These are phyloP conservation scores for Ricinus communis DNA, from an alignment of 345 rosid species.

Conservation along the genomic window DNA sequence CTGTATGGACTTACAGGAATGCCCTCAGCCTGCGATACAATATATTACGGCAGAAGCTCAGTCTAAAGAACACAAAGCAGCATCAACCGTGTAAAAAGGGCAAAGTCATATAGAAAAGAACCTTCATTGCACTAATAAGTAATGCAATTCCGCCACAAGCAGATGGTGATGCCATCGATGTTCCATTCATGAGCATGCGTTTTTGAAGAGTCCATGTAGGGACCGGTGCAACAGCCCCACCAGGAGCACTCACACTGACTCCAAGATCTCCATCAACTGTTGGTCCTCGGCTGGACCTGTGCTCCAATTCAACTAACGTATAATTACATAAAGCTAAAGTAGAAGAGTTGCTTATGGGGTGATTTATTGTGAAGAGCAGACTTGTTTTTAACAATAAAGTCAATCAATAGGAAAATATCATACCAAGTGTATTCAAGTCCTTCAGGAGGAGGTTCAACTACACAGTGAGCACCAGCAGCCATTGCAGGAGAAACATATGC, in stretches of 20 bases:
- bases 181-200: constrained; percentile 99
- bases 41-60: constrained; percentile 23
- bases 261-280: constrained; percentile 98
- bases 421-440: constrained; percentile 98
- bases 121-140: constrained; percentile 97
- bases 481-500: constrained; percentile 97
- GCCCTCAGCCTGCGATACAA: constrained; percentile 62
- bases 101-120: constrained; percentile 22
- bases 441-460: constrained; percentile 89
- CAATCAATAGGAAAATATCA: constrained; percentile 19
- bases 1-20: constrained; percentile 80
- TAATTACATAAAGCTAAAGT: constrained; percentile 21
- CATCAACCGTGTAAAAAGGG: constrained; percentile 12
- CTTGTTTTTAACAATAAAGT: constrained; percentile 10
- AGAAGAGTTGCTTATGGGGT: constrained; percentile 1
- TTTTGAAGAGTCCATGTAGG: constrained; percentile 99
- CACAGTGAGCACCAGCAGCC: constrained; percentile 95
- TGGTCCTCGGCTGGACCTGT: constrained; percentile 98
- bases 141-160: constrained; percentile 98
- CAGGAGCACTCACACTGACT: constrained; percentile 94
- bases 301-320: constrained; percentile 29
- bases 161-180: constrained; percentile 99
- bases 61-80: constrained; percentile 6
- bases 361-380: background rate
- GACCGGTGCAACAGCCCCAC: constrained; percentile 99